Conservation (phyloP, 2,329 filamentous ascomycete species). For the Sporothrix globosa region DNA sequence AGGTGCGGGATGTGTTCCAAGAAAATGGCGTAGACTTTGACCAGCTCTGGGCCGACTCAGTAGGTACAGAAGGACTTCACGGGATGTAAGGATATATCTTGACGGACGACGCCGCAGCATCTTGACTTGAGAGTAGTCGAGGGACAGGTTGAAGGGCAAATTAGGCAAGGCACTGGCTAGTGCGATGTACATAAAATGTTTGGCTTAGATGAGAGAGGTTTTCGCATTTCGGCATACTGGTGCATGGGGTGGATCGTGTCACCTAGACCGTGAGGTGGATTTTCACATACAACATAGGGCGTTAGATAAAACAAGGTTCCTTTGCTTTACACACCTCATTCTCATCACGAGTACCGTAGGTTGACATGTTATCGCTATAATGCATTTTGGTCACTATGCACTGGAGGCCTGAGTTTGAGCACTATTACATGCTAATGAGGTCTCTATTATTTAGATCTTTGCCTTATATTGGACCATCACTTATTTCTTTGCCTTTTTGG, state of each 20-base stretch:
- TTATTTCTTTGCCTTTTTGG: constrained; percentile 49
- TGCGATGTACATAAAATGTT: not conserved
- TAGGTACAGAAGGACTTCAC: constrained; percentile 47
- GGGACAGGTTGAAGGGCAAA: not conserved
- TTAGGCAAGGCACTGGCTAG: not conserved
- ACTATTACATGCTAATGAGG: not conserved
- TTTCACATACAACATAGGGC: not conserved
- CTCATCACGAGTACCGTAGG: not conserved
- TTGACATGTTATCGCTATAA: not conserved
- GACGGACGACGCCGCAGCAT: no score
- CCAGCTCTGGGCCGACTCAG: constrained; percentile 71
- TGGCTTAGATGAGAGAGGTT: not conserved
- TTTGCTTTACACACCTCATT: constrained; percentile 33
- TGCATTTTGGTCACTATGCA: not conserved
- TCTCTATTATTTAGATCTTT: not conserved
- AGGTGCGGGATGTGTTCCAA: constrained; percentile 76
- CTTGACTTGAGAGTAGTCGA: not conserved
- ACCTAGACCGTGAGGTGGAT: not conserved
- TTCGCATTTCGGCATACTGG: not conserved
- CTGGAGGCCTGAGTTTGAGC: not conserved
- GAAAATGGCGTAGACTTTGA: constrained; percentile 81
- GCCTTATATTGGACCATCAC: not conserved
- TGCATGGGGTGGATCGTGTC: not conserved
- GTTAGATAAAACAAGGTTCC: not conserved
- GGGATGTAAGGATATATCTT: constrained; percentile 37